These are phyloP conservation scores for Kwoniella dejecticola DNA, from an alignment of 768 basidiomycete genomes.

Conservation along the genomic window DNA sequence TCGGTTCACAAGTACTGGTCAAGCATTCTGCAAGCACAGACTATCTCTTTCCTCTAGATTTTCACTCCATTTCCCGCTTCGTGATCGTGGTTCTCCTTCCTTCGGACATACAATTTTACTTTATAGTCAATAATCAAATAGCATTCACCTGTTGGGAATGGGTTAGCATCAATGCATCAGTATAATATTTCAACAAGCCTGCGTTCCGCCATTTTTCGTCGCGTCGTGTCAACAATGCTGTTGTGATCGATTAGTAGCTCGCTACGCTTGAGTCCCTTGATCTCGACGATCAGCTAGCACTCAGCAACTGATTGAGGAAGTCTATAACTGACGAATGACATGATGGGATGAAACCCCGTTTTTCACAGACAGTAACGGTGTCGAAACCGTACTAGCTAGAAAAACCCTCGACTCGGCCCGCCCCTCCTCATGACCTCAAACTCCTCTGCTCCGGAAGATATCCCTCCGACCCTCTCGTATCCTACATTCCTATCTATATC, in stretches of 20 bases:
- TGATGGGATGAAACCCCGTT: no score
- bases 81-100: no score
- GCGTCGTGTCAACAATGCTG: neutral
- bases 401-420: conserved; percentile 19
- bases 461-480: conserved; percentile 17
- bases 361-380: no score
- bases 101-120: conserved; percentile 1
- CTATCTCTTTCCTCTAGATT: neutral
- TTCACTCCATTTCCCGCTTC: no score
- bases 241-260: no score
- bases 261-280: no score
- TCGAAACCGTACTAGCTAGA: neutral
- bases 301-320: no score
- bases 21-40: no score
- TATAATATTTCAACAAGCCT: neutral
- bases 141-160: neutral
- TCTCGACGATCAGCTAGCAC: no score
- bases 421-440: conserved; percentile 40
- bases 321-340: no score
- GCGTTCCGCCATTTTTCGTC: no score
- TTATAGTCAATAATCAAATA: neutral
- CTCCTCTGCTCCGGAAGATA: conserved; percentile 27
- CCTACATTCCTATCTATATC: conserved; percentile 20
- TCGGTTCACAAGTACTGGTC: no score
- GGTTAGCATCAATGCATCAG: conserved; percentile 10